phyloP scores from a whole-genome alignment of 441 rosid species.

The Corymbia citriodora region DNA sequence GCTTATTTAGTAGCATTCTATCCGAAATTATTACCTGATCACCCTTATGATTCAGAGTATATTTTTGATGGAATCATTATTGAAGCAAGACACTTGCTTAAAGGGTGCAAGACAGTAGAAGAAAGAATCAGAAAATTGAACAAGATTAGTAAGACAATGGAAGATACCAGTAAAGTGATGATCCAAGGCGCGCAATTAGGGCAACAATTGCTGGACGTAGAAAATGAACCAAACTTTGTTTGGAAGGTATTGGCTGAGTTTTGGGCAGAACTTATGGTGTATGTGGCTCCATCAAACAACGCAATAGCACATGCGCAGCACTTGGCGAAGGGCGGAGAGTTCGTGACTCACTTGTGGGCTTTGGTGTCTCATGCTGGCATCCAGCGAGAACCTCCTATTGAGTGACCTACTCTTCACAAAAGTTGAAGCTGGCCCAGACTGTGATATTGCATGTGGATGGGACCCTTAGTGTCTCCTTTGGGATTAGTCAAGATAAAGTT shows the following conservation, averaged over 20 bases:
- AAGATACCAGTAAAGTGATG: background rate
- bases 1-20: background rate
- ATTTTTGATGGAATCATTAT: rapidly evolving
- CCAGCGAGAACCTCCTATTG: rapidly evolving
- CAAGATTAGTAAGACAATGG: rapidly evolving
- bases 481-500: too few species aligned
- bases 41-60: background rate
- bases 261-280: background rate
- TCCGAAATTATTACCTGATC: background rate
- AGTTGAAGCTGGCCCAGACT: too few species aligned
- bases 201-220: background rate
- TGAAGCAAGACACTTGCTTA: background rate
- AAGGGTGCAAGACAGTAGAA: background rate
- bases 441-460: too few species aligned
- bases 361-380: background rate
- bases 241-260: background rate
- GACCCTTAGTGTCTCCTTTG: too few species aligned
- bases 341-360: background rate
- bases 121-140: background rate
- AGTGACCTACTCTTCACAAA: too few species aligned
- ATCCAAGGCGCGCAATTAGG: background rate
- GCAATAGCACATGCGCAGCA: background rate
- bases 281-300: background rate
- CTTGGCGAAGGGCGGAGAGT: background rate
- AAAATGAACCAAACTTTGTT: background rate